Evolutionary conservation across 2,329 filamentous ascomycete genomes (phyloP).

Genomic region (Fusarium albosuccineum): DNA sequence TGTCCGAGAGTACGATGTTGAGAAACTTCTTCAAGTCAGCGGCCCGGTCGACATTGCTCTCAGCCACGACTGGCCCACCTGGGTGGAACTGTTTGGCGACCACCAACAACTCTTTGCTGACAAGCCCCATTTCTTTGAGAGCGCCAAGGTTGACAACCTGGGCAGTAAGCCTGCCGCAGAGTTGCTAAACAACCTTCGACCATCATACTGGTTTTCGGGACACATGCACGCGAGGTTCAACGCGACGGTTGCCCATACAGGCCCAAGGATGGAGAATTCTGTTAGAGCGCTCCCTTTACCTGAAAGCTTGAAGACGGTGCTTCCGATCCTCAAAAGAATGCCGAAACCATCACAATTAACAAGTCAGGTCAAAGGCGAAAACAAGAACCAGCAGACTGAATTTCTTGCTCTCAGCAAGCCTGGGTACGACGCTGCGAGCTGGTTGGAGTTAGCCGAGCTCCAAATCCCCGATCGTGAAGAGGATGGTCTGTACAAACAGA

Average conservation of each 20-base stretch:
- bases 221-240: constrained; percentile 90
- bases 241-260: constrained; percentile 69
- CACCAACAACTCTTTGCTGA: constrained; percentile 72
- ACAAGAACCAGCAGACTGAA: constrained; percentile 78
- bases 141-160: constrained; percentile 80
- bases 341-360: not conserved
- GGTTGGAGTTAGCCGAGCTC: constrained; percentile 71
- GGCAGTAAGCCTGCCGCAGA: constrained; percentile 83
- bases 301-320: constrained; percentile 2
- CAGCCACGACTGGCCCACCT: constrained; percentile 94
- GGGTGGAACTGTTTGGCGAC: constrained; percentile 83
- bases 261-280: constrained; percentile 46
- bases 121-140: constrained; percentile 80
- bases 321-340: constrained; percentile 11
- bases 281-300: constrained; percentile 1
- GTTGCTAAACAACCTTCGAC: constrained; percentile 83
- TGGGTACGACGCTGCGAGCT: constrained; percentile 82
- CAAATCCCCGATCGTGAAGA: constrained; percentile 44
- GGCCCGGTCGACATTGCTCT: constrained; percentile 89
- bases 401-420: constrained; percentile 95
- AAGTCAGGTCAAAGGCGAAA: constrained; percentile 45
- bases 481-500: constrained; percentile 56
- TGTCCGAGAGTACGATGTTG: constrained; percentile 86
- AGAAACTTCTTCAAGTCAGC: constrained; percentile 84
- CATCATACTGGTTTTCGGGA: constrained; percentile 90